A percentile compares a stretch with the other conserved stretches of the same genome.
phyloP scores from a whole-genome alignment of 768 basidiomycete genomes.

The Pleurotus cornucopiae region DNA sequence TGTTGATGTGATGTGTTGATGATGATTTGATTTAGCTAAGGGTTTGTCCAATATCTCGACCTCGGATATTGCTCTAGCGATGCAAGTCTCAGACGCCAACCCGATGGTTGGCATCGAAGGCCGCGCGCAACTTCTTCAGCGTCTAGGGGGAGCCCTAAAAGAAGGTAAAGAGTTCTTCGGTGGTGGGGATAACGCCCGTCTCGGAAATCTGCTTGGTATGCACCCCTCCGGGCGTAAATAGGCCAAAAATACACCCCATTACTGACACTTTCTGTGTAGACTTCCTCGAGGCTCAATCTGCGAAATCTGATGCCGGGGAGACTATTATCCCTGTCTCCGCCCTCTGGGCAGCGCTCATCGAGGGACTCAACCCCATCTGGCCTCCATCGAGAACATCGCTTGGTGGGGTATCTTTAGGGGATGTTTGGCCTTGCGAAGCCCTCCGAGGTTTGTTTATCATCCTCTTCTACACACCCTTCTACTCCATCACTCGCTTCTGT shows the following conservation, averaged over 20 bases:
- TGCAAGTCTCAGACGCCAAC: constrained; percentile 79
- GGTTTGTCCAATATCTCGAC: constrained; percentile 65
- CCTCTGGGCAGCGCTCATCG: constrained; percentile 80
- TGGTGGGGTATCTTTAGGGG: constrained; percentile 72
- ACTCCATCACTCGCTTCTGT: neutral
- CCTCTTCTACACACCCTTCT: neutral
- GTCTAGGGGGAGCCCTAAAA: constrained; percentile 68
- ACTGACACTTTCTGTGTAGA: constrained; percentile 34
- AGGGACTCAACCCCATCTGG: constrained; percentile 87
- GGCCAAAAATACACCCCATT: neutral
- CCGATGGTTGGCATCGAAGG: constrained; percentile 91
- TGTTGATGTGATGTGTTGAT: no score
- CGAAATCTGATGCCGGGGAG: constrained; percentile 26
- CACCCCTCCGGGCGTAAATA: neutral
- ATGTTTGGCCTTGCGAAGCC: constrained; percentile 86
- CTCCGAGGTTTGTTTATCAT: constrained; percentile 20
- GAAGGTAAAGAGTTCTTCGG: constrained; percentile 70
- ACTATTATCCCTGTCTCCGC: constrained; percentile 64
- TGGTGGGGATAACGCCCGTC: constrained; percentile 48
- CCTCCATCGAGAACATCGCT: constrained; percentile 68
- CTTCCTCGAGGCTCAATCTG: constrained; percentile 60
- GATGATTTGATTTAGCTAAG: constrained; percentile 41
- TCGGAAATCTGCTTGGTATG: constrained; percentile 79
- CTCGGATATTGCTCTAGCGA: constrained; percentile 54
- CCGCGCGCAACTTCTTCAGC: constrained; percentile 70